These are phyloP conservation scores for Telopea speciosissima DNA, from an alignment of 177 flowering plant species.

Conservation along the genomic window DNA sequence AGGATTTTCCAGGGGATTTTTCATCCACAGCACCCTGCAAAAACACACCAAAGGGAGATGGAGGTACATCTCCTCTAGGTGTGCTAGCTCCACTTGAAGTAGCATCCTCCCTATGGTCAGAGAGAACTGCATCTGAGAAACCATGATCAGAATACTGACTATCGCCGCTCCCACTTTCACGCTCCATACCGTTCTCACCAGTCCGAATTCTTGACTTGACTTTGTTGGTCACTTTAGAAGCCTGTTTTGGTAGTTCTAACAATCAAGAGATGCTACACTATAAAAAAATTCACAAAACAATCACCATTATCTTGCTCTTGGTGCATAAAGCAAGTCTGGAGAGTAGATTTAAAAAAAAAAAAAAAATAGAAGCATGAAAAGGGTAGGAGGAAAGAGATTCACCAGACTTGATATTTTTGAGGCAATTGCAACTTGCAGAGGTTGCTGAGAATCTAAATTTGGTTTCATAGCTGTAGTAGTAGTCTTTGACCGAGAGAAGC, in stretches of 20 bases:
- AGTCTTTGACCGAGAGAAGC: constrained; percentile 35
- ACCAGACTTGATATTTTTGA: constrained; percentile 91
- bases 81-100: constrained; percentile 94
- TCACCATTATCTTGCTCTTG: not conserved
- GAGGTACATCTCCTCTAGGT: constrained; percentile 61
- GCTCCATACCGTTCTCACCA: constrained; percentile 43
- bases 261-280: constrained; percentile 21
- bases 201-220: constrained; percentile 63
- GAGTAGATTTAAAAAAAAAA: not conserved
- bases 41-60: constrained; percentile 45
- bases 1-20: constrained; percentile 33
- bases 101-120: constrained; percentile 81
- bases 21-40: constrained; percentile 40
- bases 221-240: constrained; percentile 79
- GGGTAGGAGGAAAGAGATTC: constrained; percentile 10
- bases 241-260: constrained; percentile 37
- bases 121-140: constrained; percentile 40
- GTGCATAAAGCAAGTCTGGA: not conserved
- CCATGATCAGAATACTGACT: constrained; percentile 63
- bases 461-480: not conserved
- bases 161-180: constrained; percentile 68
- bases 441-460: constrained; percentile 55
- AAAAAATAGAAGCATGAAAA: too few species aligned
- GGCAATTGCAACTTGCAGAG: constrained; percentile 81
- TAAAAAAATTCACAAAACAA: constrained; percentile 8